phyloP scores from a whole-genome alignment of 1,284 basidiomycete species.

The Austroboletus novae-zelandiae region DNA sequence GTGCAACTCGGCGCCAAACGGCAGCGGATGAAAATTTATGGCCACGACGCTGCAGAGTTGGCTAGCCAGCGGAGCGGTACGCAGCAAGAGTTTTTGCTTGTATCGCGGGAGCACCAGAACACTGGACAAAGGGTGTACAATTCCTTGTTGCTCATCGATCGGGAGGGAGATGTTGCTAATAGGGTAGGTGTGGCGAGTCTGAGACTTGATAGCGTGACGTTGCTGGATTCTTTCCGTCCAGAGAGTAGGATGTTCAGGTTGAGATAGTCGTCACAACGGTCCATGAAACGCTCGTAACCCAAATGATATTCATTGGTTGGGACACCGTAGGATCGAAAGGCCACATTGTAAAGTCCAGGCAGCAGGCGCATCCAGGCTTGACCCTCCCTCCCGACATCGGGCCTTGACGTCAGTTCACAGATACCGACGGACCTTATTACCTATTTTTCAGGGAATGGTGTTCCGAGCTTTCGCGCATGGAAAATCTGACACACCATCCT shows the following conservation, averaged over 20 bases:
- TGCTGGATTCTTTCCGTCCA: conserved; percentile 1
- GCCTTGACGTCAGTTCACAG: no score
- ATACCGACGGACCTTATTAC: no score
- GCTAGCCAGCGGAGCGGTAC: not conserved
- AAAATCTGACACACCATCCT: no score
- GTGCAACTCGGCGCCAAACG: not conserved
- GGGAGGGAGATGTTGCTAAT: not conserved
- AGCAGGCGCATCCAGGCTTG: no score
- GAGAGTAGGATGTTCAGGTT: conserved; percentile 2
- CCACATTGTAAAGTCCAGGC: no score
- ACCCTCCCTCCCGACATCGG: no score
- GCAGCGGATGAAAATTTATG: not conserved
- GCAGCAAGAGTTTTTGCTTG: conserved; percentile 4
- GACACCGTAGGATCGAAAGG: no score
- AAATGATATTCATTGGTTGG: no score
- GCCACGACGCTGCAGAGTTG: not conserved
- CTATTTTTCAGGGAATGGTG: no score
- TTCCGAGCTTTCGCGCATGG: no score
- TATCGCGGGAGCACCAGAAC: not conserved
- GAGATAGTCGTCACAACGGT: not conserved
- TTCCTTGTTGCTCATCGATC: conserved; percentile 5
- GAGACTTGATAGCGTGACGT: not conserved
- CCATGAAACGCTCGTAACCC: no score
- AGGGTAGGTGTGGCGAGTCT: conserved; percentile 6
- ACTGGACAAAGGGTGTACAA: not conserved